Conservation (phyloP, 1,284 basidiomycete genomes). For the Apiotrichum montevideense region DNA sequence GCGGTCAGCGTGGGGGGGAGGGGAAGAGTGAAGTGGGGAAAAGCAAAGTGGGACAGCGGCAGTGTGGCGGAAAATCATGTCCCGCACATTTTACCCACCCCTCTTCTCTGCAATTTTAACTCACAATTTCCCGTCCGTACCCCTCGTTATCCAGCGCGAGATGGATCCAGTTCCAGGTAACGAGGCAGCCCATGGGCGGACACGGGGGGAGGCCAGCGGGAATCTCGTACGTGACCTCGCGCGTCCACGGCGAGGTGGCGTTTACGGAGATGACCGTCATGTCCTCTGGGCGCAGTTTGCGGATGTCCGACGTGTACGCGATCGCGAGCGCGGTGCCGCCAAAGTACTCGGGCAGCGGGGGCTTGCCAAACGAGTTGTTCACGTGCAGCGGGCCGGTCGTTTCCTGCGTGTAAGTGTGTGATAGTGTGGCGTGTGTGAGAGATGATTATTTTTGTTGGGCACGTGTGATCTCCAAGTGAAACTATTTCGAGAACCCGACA, state of each 20-base stretch:
- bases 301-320: constrained; percentile 11
- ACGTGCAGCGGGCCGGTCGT: neutral
- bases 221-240: neutral
- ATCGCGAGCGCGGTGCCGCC: constrained; percentile 16
- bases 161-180: constrained; percentile 51
- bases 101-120: neutral
- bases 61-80: neutral
- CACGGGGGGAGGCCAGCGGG: constrained; percentile 58
- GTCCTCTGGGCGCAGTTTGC: constrained; percentile 56
- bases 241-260: constrained; percentile 46
- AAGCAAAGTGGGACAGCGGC: too few relatives aligned
- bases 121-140: constrained; percentile 15
- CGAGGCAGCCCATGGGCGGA: constrained; percentile 59
- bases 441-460: neutral
- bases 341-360: neutral
- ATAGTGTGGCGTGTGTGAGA: neutral
- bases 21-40: neutral
- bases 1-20: too few relatives aligned
- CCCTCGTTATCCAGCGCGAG: constrained; percentile 5
- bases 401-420: neutral
- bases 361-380: neutral
- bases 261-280: constrained; percentile 66
- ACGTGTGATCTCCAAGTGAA: neutral
- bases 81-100: too few relatives aligned
- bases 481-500: neutral